Percentiles rank a stretch among this genome's conserved stretches.
Evolutionary conservation across 768 basidiomycete species (phyloP).

Genomic region (Termitomyces heimii): DNA sequence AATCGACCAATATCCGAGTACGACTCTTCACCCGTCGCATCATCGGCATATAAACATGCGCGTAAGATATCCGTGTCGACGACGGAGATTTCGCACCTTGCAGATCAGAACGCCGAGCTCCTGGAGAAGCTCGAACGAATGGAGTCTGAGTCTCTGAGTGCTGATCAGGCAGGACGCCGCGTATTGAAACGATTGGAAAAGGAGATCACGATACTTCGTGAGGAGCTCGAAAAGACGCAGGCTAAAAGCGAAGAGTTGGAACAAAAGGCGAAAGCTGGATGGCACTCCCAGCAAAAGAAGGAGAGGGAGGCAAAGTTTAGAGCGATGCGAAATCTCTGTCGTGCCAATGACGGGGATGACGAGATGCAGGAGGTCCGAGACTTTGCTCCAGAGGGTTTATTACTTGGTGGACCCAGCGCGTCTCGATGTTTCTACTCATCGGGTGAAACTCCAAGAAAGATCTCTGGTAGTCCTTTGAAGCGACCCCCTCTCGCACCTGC

Average conservation of each 20-base stretch:
- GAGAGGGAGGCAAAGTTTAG: conserved; percentile 50
- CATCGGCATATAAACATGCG: conserved; percentile 22
- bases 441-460: conserved; percentile 15
- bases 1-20: conserved; percentile 16
- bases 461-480: conserved; percentile 11
- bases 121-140: conserved; percentile 69
- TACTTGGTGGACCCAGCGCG: conserved; percentile 28
- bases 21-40: conserved; percentile 12
- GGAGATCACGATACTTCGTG: conserved; percentile 69
- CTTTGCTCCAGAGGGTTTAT: conserved; percentile 57
- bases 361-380: conserved; percentile 32
- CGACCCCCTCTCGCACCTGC: conserved; percentile 8
- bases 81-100: conserved; percentile 61
- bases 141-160: conserved; percentile 59
- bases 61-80: conserved; percentile 61
- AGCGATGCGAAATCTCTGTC: conserved; percentile 39
- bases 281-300: conserved; percentile 38
- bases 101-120: conserved; percentile 83
- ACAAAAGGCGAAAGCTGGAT: conserved; percentile 48
- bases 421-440: conserved; percentile 23
- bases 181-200: conserved; percentile 70
- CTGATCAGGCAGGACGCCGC: conserved; percentile 63
- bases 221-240: conserved; percentile 74
- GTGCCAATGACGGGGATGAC: conserved; percentile 23
- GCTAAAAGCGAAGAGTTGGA: conserved; percentile 67